Evolutionary conservation across 2,329 filamentous ascomycete genomes (phyloP).

Genomic region (Pseudocercospora fuligena): DNA sequence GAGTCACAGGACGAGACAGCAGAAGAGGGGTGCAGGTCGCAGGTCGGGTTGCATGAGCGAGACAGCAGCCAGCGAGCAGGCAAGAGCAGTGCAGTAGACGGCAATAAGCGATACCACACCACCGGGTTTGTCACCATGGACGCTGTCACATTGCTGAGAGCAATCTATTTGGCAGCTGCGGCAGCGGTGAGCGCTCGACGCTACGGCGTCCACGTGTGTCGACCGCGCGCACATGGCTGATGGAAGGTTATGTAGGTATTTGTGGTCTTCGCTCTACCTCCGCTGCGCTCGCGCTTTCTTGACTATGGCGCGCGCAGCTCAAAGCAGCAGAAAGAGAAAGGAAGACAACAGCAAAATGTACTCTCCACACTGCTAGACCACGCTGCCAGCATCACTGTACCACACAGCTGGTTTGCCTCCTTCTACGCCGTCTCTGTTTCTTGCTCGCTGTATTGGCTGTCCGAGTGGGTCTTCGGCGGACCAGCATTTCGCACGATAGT

Average conservation of each 20-base stretch:
- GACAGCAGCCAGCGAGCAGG: background rate
- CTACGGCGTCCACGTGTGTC: background rate
- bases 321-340: conserved; percentile 12
- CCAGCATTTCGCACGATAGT: conserved; percentile 57
- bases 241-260: conserved; percentile 49
- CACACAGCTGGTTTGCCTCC: conserved; percentile 86
- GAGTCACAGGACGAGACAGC: background rate
- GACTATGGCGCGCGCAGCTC: conserved; percentile 61
- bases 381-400: conserved; percentile 66
- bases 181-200: conserved; percentile 27
- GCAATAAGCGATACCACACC: background rate
- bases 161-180: conserved; percentile 28
- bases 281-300: conserved; percentile 61
- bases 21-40: background rate
- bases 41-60: conserved; percentile 13
- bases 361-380: conserved; percentile 44
- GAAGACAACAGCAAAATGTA: background rate
- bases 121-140: conserved; percentile 14
- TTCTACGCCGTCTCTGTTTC: conserved; percentile 78
- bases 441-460: conserved; percentile 75
- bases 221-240: conserved; percentile 27
- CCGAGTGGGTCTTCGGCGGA: conserved; percentile 59
- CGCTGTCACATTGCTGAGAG: conserved; percentile 24
- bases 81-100: background rate
- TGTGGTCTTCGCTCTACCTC: conserved; percentile 55